Evolutionary conservation across 2,329 filamentous ascomycete genomes (phyloP).

Genomic region (Hymenoscyphus fraxineus): DNA sequence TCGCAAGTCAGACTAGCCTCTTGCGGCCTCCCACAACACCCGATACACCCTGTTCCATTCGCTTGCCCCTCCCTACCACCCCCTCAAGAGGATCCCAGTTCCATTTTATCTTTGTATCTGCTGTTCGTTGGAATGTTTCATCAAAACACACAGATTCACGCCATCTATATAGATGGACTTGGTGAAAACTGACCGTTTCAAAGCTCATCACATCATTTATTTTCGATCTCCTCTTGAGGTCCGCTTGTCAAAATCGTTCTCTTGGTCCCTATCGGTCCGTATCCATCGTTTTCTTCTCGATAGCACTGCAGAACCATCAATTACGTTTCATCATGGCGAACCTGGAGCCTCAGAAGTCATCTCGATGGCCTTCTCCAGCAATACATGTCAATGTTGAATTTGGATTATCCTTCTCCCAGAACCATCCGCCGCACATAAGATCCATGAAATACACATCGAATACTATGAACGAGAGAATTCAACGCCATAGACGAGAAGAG

Average conservation of each 20-base stretch:
- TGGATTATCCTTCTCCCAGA: constrained; percentile 28
- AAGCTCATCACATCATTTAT: not conserved
- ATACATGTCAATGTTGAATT: constrained; percentile 32
- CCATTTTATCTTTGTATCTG: not conserved
- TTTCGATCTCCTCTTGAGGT: not conserved
- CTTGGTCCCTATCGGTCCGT: not conserved
- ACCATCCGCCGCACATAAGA: constrained; percentile 25
- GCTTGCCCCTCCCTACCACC: not conserved
- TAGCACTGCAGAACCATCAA: not conserved
- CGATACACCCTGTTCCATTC: not conserved
- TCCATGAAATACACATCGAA: constrained; percentile 28
- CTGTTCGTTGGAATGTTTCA: constrained; percentile 1
- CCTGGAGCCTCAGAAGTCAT: constrained; percentile 18
- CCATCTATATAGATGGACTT: not conserved
- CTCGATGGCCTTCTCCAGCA: constrained; percentile 26
- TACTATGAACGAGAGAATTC: constrained; percentile 27
- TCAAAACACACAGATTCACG: not conserved
- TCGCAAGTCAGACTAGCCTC: not conserved
- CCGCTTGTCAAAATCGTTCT: not conserved
- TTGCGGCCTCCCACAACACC: not conserved
- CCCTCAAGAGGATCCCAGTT: not conserved
- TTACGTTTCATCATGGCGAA: constrained; percentile 17
- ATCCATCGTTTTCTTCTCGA: not conserved
- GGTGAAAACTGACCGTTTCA: not conserved
- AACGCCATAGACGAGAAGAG: constrained; percentile 23